These are phyloP conservation scores for Trametes punicea DNA, from an alignment of 768 basidiomycete genomes.

Conservation along the genomic window DNA sequence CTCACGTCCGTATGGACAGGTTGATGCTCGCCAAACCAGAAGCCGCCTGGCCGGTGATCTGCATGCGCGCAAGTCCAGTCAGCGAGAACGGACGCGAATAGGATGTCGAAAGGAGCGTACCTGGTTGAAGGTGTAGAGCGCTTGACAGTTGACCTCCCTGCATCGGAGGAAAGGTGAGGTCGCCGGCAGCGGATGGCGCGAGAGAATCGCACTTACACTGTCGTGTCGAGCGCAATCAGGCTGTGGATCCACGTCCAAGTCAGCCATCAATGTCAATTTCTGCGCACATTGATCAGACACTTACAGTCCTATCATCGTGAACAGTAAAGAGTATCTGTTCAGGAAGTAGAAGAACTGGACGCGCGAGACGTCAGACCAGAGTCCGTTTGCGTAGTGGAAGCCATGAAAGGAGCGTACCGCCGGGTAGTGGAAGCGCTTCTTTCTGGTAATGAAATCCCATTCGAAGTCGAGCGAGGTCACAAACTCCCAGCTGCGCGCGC, in stretches of 20 bases:
- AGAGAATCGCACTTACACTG: conserved; percentile 24
- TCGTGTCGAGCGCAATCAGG: conserved; percentile 37
- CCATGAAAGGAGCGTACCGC: conserved; percentile 27
- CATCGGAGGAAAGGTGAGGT: neutral
- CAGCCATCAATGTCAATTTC: neutral
- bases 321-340: conserved; percentile 42
- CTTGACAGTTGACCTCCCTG: conserved; percentile 42
- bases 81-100: neutral
- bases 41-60: conserved; percentile 41
- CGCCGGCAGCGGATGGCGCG: neutral
- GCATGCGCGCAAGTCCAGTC: neutral
- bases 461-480: conserved; percentile 42
- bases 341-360: conserved; percentile 45
- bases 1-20: conserved; percentile 44
- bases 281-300: conserved; percentile 11
- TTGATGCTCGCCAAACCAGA: conserved; percentile 47
- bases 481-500: conserved; percentile 41
- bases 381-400: no score
- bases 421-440: conserved; percentile 45
- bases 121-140: conserved; percentile 46
- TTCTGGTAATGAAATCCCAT: conserved; percentile 38
- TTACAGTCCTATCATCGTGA: conserved; percentile 47
- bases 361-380: neutral
- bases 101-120: neutral
- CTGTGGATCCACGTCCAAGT: conserved; percentile 14